Base-by-base conservation (phyloP, 2,329 filamentous ascomycete species). In the Periconia macrospinosa region DNA sequence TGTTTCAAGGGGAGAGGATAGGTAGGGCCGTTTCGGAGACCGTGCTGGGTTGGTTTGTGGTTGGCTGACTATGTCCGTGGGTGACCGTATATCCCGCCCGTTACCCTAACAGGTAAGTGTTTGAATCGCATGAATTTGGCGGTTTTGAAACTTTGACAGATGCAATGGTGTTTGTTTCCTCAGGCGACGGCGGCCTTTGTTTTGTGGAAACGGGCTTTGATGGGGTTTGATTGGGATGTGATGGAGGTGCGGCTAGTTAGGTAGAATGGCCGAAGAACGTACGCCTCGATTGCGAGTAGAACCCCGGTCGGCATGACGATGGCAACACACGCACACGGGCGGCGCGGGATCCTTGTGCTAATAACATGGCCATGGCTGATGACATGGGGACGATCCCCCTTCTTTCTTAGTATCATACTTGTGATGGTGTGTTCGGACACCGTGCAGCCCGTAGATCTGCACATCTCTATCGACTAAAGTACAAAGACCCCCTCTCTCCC, bases 1-100 rank as follows among this genome's bases (percentile, higher is more conserved):
- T 48, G 67, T 68, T 67, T 69, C 65, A 68, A 65, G 47, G 51
- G 41, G 45, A n/a, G 47, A 23, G 20, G 45, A 37, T 14, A 41
- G 43, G 13, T 13, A n/a, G 15, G 46, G 19, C 53, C 53, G 49
- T 50, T 43, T 46, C 49, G 33, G 37, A 37, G 50, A 48, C 54
- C 47, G n/a, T 48, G 50, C 45, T n/a, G 44, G 45, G 11, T 14
- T n/a, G 15, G n/a, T n/a, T n/a, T 20, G 14, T 43, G 54, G 41
- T 46, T 49, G 35, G 40, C 11, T 30, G 17, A n/a, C 45, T 45
- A 27, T 27, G 23, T 27, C 23, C 23, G 23, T 47, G n/a, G n/a
- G n/a, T n/a, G n/a, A n/a, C n/a, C n/a, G n/a, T 27, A 42, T 41
- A 20, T 43, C 37, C 41, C 7, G 17, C 35, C 27, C 37, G 50